phyloP scores from a whole-genome alignment of 345 rosid genomes.

The Populus deltoides region DNA sequence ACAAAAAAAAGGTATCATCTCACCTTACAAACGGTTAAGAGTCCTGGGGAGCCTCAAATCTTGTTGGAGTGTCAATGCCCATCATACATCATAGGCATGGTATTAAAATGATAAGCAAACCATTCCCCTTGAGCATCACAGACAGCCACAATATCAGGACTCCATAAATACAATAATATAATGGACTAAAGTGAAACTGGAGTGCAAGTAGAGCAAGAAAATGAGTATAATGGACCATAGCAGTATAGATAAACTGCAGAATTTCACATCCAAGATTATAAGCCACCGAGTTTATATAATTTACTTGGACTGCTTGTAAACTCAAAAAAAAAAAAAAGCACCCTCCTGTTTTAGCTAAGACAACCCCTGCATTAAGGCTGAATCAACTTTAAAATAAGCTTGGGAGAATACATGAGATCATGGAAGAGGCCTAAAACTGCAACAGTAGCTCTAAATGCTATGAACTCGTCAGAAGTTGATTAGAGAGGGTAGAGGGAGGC shows the following conservation, averaged over 20 bases:
- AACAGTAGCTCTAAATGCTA: not conserved
- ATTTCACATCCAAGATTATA: not conserved
- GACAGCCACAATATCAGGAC: conserved; percentile 23
- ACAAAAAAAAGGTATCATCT: conserved; percentile 12
- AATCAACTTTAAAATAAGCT: not conserved
- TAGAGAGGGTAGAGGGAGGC: not conserved
- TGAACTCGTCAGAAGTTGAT: not conserved
- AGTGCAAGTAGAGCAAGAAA: not conserved
- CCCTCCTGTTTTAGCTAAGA: not conserved
- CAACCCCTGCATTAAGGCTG: not conserved
- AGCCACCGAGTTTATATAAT: not conserved
- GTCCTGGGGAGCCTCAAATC: conserved; percentile 95
- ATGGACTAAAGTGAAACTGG: not conserved
- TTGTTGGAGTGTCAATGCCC: conserved; percentile 91
- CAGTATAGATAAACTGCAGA: not conserved
- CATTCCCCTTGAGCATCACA: conserved; percentile 68
- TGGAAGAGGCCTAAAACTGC: not conserved
- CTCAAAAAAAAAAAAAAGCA: not conserved
- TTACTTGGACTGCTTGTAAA: not conserved
- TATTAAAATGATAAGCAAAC: conserved; percentile 76
- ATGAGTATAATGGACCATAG: not conserved
- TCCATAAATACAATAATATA: not conserved
- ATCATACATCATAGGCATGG: conserved; percentile 96
- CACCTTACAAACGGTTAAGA: conserved; percentile 36
- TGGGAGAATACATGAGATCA: not conserved